phyloP scores from a whole-genome alignment of 257 asterid genomes.

The Phtheirospermum japonicum region DNA sequence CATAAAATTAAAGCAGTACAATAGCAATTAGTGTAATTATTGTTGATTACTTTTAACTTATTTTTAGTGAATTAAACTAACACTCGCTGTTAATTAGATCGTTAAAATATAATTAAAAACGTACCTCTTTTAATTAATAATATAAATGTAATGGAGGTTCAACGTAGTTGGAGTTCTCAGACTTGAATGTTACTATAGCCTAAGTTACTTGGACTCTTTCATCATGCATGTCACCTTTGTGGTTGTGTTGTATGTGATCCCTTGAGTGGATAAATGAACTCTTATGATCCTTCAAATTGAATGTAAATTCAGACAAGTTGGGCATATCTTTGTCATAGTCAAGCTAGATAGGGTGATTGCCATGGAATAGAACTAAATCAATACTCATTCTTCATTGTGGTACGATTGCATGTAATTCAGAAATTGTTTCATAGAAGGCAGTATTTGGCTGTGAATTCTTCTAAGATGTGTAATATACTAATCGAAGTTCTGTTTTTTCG shows the following conservation, averaged over 20 bases:
- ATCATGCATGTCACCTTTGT: not conserved
- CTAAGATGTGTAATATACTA: not conserved
- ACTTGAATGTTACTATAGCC: not conserved
- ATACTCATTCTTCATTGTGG: conserved; percentile 19
- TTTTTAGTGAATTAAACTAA: too few relatives aligned
- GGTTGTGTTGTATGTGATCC: not conserved
- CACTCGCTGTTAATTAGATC: too few relatives aligned
- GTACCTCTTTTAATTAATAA: not conserved
- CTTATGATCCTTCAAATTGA: not conserved
- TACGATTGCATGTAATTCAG: conserved; percentile 6
- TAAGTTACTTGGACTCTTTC: conserved; percentile 2
- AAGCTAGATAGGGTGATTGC: conserved; percentile 17
- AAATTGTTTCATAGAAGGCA: not conserved
- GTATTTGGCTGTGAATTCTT: not conserved
- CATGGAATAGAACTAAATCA: conserved; percentile 3
- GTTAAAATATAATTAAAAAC: not conserved
- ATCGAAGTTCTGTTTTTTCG: not conserved
- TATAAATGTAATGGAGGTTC: not conserved
- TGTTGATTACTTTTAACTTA: too few relatives aligned
- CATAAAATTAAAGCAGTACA: too few relatives aligned
- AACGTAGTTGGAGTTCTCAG: conserved; percentile 2
- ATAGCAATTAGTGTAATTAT: too few relatives aligned
- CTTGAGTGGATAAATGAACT: not conserved
- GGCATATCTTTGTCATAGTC: not conserved
- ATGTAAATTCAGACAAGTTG: not conserved